Evolutionary conservation across 1,284 basidiomycete species (phyloP).

Genomic region (Marasmius oreades): DNA sequence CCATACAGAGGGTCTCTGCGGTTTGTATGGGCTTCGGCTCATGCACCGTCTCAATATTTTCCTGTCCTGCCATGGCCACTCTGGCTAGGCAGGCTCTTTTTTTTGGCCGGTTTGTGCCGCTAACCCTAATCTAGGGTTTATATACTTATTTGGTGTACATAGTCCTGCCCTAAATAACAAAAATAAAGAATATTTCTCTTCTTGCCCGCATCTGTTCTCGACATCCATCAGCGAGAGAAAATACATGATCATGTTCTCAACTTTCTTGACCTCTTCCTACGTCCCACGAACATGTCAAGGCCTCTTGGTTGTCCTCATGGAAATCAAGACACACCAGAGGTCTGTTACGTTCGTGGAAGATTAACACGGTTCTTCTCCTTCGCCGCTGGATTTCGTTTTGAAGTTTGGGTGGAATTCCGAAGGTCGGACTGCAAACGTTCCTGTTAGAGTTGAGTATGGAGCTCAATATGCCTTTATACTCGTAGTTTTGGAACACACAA

Average conservation of each 20-base stretch:
- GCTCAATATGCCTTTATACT: constrained; percentile 32
- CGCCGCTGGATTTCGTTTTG: constrained; percentile 48
- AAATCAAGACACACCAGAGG: constrained; percentile 28
- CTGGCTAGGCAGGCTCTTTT: constrained; percentile 2
- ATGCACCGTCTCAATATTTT: constrained; percentile 32
- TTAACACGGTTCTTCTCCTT: constrained; percentile 27
- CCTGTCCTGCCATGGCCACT: constrained; percentile 9
- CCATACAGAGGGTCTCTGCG: constrained; percentile 27
- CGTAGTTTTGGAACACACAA: constrained; percentile 63
- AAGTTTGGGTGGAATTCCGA: constrained; percentile 35
- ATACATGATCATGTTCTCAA: background rate
- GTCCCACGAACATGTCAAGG: constrained; percentile 59
- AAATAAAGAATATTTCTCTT: background rate
- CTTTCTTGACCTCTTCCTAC: background rate
- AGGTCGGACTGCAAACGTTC: constrained; percentile 37
- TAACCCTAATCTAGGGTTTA: constrained; percentile 3
- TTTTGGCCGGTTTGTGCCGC: background rate
- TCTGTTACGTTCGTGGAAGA: constrained; percentile 62
- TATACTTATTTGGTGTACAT: background rate
- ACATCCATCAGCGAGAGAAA: background rate
- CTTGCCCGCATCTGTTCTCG: background rate
- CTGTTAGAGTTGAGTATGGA: constrained; percentile 52
- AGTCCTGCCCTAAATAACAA: constrained; percentile 3
- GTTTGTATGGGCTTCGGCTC: constrained; percentile 46
- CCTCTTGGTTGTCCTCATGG: constrained; percentile 24